Base-by-base conservation (phyloP, 2,329 filamentous ascomycete species). In the Verticillium longisporum region DNA sequence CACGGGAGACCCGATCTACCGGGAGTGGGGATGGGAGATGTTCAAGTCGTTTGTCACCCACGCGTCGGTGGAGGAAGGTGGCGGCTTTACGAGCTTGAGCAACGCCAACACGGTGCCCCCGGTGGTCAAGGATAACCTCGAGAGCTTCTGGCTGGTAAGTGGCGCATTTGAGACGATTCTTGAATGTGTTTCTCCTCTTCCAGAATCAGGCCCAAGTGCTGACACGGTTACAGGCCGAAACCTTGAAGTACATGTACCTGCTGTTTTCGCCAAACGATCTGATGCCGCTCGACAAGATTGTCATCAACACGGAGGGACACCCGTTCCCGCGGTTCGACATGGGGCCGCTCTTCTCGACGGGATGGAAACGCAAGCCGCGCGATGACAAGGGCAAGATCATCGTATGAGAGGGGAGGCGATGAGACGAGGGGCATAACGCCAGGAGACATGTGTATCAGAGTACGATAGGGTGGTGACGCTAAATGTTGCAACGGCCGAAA, bases 11-110 rank as follows among this genome's bases (percentile, higher is more conserved):
- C 80, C 85, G 45, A 88, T 87, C 66, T 99, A 99, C 75, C 86
- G 95, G 32, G 87, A 97, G 69, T 98, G 94, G 94, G 95, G 95
- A 14, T 99, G 95, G 95, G 89, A 97, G 68, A 98, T 99, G 88
- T 99, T 99, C 78, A 88, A 91, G 72, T 87, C 89, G 0, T 99
- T 99, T 72, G 82, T 94, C 74, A 88, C 92, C 69, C 84, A 97
- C 74, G 96, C 91, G 0, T 86, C 89, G 6, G 89, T 97, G 2
- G 81, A 85, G 54, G 88, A 93, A 45, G 86, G 87, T 41, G 87
- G 87, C 45, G 92, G 92, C 0, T 98, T 96, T 71, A 92, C 91
- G 1, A 93, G 89, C 66, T 80, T 98, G 63, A 82, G 82, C 18
- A 86, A 96, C 71, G 93, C 92, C 32, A 87, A 88, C 66, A 75